Conservation (phyloP, 305 asterid species). For the Fraxinus latifolia region DNA sequence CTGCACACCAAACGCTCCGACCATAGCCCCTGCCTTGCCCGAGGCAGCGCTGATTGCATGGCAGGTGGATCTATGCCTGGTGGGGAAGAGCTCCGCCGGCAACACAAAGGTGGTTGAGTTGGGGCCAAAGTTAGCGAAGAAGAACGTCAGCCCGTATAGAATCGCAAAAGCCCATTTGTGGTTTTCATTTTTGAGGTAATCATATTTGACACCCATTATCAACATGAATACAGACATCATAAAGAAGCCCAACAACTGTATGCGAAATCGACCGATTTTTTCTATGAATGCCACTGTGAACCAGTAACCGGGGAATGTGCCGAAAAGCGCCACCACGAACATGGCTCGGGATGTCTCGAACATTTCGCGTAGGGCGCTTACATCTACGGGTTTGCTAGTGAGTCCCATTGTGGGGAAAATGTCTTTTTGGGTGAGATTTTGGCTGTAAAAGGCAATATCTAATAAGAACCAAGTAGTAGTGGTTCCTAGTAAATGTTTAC, state of each 20-base stretch:
- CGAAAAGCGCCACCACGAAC: constrained; percentile 53
- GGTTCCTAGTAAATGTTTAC: constrained; percentile 50
- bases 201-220: constrained; percentile 41
- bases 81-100: constrained; percentile 63
- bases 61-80: constrained; percentile 57
- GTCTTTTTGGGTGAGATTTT: constrained; percentile 60
- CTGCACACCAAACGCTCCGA: constrained; percentile 57
- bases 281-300: constrained; percentile 58
- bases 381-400: constrained; percentile 19
- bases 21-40: constrained; percentile 63
- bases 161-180: constrained; percentile 50
- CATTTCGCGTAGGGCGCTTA: constrained; percentile 51
- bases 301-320: constrained; percentile 64
- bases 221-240: constrained; percentile 67
- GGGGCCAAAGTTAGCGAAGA: constrained; percentile 65
- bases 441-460: constrained; percentile 60
- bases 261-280: constrained; percentile 46
- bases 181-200: constrained; percentile 30
- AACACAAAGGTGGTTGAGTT: constrained; percentile 61
- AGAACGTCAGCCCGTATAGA: constrained; percentile 57
- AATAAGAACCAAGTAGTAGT: constrained; percentile 51
- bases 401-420: constrained; percentile 54
- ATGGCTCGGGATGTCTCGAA: constrained; percentile 58
- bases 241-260: constrained; percentile 56
- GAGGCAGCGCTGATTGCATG: constrained; percentile 59